These are phyloP conservation scores for Coemansia sp. DNA, from an alignment of 192 early-diverging fungal species.

Conservation along the genomic window DNA sequence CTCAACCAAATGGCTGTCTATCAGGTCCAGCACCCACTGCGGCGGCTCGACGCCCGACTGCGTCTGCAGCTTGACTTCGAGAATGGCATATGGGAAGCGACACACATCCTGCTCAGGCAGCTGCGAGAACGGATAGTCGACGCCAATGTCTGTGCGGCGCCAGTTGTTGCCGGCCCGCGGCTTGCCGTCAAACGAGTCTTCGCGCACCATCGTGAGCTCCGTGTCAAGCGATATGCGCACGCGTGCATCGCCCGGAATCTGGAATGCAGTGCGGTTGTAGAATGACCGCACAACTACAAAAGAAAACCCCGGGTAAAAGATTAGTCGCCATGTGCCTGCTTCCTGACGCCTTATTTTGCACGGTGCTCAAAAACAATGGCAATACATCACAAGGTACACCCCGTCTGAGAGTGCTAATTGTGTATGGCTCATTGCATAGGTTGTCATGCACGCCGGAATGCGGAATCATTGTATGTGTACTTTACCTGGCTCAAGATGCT, in stretches of 20 bases:
- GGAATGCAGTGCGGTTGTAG: slow-evolving; percentile 98
- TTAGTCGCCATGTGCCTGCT: not conserved
- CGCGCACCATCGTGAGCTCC: slow-evolving; percentile 92
- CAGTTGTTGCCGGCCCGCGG: slow-evolving; percentile 81
- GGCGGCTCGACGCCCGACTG: slow-evolving; percentile 88
- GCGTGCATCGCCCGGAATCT: slow-evolving; percentile 91
- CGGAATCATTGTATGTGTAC: slow-evolving; percentile 3
- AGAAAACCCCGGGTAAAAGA: slow-evolving; percentile 17
- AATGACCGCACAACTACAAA: slow-evolving; percentile 76
- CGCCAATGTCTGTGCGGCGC: slow-evolving; percentile 83
- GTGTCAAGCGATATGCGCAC: slow-evolving; percentile 95
- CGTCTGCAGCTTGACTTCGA: slow-evolving; percentile 98
- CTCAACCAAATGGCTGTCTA: slow-evolving; percentile 87
- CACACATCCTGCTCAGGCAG: slow-evolving; percentile 76
- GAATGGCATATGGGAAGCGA: slow-evolving; percentile 92
- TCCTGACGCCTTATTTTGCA: not conserved
- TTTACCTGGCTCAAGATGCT: slow-evolving; percentile 63
- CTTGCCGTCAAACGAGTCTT: slow-evolving; percentile 73
- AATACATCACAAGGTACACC: not conserved
- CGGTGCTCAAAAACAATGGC: not conserved
- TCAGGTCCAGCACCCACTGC: slow-evolving; percentile 89
- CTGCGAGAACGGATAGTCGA: slow-evolving; percentile 77
- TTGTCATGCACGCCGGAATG: not conserved
- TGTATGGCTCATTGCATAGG: not conserved
- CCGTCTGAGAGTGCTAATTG: not conserved